A percentile compares a stretch with the other conserved stretches of the same genome.
phyloP scores from a whole-genome alignment of 768 basidiomycete species.

The Tubosaeta sp. region DNA sequence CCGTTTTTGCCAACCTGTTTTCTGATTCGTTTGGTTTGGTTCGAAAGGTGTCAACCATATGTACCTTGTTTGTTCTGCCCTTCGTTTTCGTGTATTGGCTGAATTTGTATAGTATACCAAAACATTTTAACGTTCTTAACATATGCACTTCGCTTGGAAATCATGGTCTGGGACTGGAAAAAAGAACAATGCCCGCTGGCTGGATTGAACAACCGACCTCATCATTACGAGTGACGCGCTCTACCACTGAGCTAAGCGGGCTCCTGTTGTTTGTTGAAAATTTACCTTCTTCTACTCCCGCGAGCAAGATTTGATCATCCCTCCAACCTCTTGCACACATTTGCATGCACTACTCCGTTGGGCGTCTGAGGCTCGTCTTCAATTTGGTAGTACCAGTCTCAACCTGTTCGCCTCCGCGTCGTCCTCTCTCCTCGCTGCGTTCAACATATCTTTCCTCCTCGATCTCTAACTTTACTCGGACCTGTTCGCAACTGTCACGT shows the following conservation, averaged over 20 bases:
- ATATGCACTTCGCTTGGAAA: neutral
- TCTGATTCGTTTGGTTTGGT: neutral
- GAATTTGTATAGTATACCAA: slow-evolving; percentile 22
- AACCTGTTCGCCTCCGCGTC: too few relatives aligned
- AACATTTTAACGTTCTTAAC: neutral
- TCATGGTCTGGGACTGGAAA: neutral
- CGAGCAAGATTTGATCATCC: too few relatives aligned
- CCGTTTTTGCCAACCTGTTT: neutral
- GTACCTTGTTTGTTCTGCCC: slow-evolving; percentile 3
- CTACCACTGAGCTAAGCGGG: slow-evolving; percentile 38
- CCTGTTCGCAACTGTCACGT: too few relatives aligned
- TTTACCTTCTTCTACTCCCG: too few relatives aligned
- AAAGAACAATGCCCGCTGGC: slow-evolving; percentile 28
- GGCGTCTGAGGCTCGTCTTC: too few relatives aligned
- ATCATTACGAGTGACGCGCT: slow-evolving; percentile 36
- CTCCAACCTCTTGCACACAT: too few relatives aligned
- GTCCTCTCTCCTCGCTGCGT: too few relatives aligned
- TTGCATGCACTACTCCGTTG: too few relatives aligned
- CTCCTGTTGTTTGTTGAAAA: neutral
- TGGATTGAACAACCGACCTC: slow-evolving; percentile 39
- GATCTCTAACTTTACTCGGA: too few relatives aligned
- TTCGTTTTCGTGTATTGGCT: slow-evolving; percentile 4
- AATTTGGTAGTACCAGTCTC: too few relatives aligned
- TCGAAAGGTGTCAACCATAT: slow-evolving; percentile 6
- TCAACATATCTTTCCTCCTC: too few relatives aligned